A percentile compares a stretch with the other conserved stretches of the same genome.
These are phyloP conservation scores for Gorgonomyces haynaldii DNA, from an alignment of 192 early-diverging fungal species.

Conservation along the genomic window DNA sequence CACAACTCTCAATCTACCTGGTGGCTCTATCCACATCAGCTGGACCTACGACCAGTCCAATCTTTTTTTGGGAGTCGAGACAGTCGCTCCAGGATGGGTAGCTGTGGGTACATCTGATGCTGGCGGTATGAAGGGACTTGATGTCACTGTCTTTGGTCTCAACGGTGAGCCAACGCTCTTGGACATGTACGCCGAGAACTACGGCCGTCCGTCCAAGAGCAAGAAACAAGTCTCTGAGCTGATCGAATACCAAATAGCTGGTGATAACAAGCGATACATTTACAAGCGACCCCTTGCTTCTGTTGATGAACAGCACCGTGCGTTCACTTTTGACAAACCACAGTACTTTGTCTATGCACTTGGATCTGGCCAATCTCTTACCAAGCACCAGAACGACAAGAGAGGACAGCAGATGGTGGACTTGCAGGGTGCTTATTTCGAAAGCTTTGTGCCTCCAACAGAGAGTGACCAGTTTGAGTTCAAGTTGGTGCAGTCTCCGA, in stretches of 20 bases:
- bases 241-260: not conserved
- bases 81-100: slow-evolving; percentile 2
- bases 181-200: slow-evolving; percentile 2
- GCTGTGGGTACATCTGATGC: slow-evolving; percentile 5
- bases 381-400: not conserved
- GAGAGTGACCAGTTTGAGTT: not conserved
- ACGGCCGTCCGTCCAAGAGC: not conserved
- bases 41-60: too few species aligned
- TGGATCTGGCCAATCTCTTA: not conserved
- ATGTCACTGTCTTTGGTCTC: not conserved
- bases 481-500: not conserved
- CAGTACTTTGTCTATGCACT: slow-evolving; percentile 4
- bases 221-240: not conserved
- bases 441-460: not conserved
- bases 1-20: too few species aligned
- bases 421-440: not conserved
- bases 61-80: too few species aligned
- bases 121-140: slow-evolving; percentile 5
- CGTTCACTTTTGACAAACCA: not conserved
- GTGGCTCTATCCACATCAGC: too few species aligned
- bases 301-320: not conserved
- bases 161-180: not conserved
- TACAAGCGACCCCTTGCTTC: not conserved
- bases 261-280: not conserved
- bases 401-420: slow-evolving; percentile 4